Evolutionary conservation across 2,329 filamentous ascomycete species (phyloP), one percentile per base, ranked within the genome.

Genomic region (Scedosporium minutisporum): DNA sequence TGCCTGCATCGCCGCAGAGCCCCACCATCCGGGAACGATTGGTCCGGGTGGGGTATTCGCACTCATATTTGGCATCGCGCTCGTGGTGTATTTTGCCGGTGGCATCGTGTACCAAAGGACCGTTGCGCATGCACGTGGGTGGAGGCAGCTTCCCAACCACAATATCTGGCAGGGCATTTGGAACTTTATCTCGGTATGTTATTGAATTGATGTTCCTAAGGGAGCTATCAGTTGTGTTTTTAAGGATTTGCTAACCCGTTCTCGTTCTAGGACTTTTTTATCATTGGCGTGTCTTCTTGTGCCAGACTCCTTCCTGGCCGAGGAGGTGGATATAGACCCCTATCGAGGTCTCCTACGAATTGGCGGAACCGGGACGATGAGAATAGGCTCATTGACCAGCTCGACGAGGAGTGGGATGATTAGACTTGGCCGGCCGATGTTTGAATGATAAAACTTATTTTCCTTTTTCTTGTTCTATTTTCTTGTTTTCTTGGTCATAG

Each of bases 401-500:
- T 97, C 64, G 95, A 97, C 70, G 93, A 97, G 74, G 93, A 97
- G 72, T 97, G 93, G 93, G 93, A 97, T 68, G 93, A 96, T 66
- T 87, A 69, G 64, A 46, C 16, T 18, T 27, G 53, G 25, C 27
- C 14, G 44, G 10, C 27, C 33, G 12, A 2, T 38, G 25, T 55
- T 23, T 55, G 23, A 10, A 58, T 14, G 21, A 38, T 42, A 27
- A 29, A 57, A 12, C 29, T 12, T 23, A 25, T 57, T 23, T 33
- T 41, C 21, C 10, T 57, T 12, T 25, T 33, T 60, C 33, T 21
- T 46, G 14, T 60, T 63, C 46, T 58, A 16, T 51, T 58, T 46
- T n/a, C n/a, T n/a, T n/a, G 10, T 44, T n/a, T 59, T 9, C 23
- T 18, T 61, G 23, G 25, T 38, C 48, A 42, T 61, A 27, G 23